phyloP scores from a whole-genome alignment of 352 stramenopile genomes.

The Plasmopara halstedii region DNA sequence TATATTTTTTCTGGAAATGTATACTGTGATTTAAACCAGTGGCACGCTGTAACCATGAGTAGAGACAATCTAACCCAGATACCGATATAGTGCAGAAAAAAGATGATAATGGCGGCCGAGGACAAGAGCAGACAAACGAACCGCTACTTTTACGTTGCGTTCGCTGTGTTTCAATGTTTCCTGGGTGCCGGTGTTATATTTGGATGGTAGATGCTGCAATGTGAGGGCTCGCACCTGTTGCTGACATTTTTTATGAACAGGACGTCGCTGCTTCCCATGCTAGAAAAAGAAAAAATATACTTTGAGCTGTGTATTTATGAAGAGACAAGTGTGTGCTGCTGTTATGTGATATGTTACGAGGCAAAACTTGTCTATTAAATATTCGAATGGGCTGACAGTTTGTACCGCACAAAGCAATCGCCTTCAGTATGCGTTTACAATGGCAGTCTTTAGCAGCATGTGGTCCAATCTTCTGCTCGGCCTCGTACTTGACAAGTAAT shows the following conservation, averaged over 20 bases:
- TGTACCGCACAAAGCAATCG: conserved; percentile 45
- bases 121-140: conserved; percentile 20
- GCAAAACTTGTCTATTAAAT: not conserved
- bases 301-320: conserved; percentile 34
- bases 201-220: conserved; percentile 36
- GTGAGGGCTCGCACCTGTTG: too few relatives aligned
- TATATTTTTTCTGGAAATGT: not conserved
- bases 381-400: conserved; percentile 19
- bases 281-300: conserved; percentile 53
- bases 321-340: conserved; percentile 27
- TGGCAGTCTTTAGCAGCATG: conserved; percentile 53
- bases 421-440: conserved; percentile 55
- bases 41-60: too few relatives aligned
- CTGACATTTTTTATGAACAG: conserved; percentile 17
- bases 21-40: conserved; percentile 1
- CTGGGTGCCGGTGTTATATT: conserved; percentile 54
- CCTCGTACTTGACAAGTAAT: conserved; percentile 48
- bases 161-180: conserved; percentile 60
- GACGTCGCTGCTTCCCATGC: conserved; percentile 49
- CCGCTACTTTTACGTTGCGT: conserved; percentile 37
- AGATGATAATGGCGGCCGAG: conserved; percentile 15
- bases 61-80: too few relatives aligned
- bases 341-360: not conserved
- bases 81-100: not conserved
- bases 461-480: conserved; percentile 55